Evolutionary conservation across 441 rosid species (phyloP).

Genomic region (Daphne laureola): DNA sequence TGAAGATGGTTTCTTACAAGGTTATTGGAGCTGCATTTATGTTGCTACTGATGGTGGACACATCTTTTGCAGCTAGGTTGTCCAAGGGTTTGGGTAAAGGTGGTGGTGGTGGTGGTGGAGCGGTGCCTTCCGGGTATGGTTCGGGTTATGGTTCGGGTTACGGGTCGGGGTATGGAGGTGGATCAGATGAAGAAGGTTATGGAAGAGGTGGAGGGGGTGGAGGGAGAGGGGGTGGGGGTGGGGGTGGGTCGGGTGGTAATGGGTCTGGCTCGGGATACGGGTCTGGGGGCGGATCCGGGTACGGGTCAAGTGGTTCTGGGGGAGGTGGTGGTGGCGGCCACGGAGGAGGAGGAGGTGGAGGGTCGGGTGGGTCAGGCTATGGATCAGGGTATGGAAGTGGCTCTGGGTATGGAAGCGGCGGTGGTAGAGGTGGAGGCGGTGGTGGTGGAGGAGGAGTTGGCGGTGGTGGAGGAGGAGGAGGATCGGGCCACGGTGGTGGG

Average conservation of each 20-base stretch:
- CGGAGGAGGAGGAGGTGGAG: slow-evolving; percentile 29
- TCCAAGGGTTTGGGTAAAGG: slow-evolving; percentile 11
- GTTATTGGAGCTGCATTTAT: slow-evolving; percentile 35
- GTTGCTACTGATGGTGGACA: slow-evolving; percentile 32
- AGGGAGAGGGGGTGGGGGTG: too few relatives aligned
- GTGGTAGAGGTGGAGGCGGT: slow-evolving; percentile 13
- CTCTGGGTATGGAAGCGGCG: background rate
- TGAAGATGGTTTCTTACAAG: slow-evolving; percentile 25
- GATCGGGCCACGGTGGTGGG: slow-evolving; percentile 21
- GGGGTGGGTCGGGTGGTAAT: too few relatives aligned
- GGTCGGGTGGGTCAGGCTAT: slow-evolving; percentile 9
- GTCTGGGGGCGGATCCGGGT: slow-evolving; percentile 19
- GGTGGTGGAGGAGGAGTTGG: slow-evolving; percentile 9
- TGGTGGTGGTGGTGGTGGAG: slow-evolving; percentile 21
- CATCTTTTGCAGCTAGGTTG: slow-evolving; percentile 40
- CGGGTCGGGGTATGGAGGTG: slow-evolving; percentile 28
- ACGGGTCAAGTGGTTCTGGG: slow-evolving; percentile 26
- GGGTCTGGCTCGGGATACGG: slow-evolving; percentile 20
- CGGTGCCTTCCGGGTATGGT: background rate
- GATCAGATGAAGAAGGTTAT: slow-evolving; percentile 9
- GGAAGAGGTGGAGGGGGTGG: slow-evolving; percentile 18
- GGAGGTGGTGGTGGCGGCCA: slow-evolving; percentile 8
- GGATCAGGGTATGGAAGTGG: too few relatives aligned
- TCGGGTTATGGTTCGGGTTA: slow-evolving; percentile 22
- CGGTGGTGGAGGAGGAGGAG: slow-evolving; percentile 27